Conservation (phyloP, 257 asterid genomes). For the Coffea canephora region DNA sequence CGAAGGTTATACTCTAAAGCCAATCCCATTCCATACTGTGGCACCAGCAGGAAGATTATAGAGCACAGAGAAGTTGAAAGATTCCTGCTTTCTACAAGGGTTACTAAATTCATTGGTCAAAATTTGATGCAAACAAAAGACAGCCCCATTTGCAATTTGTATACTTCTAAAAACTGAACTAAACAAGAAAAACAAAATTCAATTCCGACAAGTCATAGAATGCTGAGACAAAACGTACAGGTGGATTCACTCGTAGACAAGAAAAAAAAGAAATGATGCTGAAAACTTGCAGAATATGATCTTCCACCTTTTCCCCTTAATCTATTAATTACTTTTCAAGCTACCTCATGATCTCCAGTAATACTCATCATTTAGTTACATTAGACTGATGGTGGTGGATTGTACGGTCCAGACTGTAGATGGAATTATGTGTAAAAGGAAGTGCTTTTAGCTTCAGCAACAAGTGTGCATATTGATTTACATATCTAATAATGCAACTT, state of each 20-base stretch:
- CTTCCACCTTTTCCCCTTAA: no score
- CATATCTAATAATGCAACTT: no score
- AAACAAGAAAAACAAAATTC: not conserved
- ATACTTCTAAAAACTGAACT: not conserved
- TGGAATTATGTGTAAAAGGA: not conserved
- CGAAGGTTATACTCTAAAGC: not conserved
- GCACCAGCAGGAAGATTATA: not conserved
- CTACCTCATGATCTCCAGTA: not conserved
- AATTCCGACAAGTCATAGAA: not conserved
- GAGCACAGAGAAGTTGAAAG: constrained; percentile 1
- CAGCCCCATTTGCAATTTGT: no score
- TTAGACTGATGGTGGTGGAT: not conserved
- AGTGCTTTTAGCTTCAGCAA: not conserved
- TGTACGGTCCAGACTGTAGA: not conserved
- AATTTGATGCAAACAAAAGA: not conserved
- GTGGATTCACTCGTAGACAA: not conserved
- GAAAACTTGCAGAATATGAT: not conserved
- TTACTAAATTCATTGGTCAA: not conserved
- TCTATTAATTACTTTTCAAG: not conserved
- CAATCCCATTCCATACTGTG: not conserved
- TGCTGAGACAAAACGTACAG: constrained; percentile 2
- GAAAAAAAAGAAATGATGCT: not conserved
- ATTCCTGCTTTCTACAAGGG: not conserved
- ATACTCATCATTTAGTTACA: not conserved
- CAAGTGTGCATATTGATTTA: not conserved